Percentiles rank a stretch among this genome's conserved stretches.
Evolutionary conservation across 1,284 basidiomycete species (phyloP).

Genomic region (Ceratorhiza oryzae-sativae): DNA sequence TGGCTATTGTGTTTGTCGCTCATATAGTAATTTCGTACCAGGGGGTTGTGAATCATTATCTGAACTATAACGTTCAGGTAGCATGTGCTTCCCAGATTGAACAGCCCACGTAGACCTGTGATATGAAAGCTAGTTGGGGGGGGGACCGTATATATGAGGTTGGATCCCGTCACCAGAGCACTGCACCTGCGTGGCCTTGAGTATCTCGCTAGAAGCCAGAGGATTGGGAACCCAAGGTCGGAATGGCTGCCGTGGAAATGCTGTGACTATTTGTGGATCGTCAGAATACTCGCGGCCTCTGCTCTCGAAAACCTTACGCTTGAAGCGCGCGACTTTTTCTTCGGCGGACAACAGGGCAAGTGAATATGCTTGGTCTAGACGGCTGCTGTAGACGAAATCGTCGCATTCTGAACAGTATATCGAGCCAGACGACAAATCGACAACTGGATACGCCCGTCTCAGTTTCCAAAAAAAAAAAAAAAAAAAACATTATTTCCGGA

Average conservation of each 20-base stretch:
- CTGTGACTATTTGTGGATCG: background rate
- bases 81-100: conserved; percentile 95
- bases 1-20: conserved; percentile 81
- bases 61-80: conserved; percentile 95
- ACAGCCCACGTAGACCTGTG: conserved; percentile 80
- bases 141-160: background rate
- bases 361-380: conserved; percentile 54
- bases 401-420: conserved; percentile 66
- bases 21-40: conserved; percentile 89
- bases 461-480: too few relatives aligned
- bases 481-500: too few relatives aligned
- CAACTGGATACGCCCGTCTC: conserved; percentile 53
- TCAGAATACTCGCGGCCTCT: background rate
- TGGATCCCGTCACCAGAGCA: conserved; percentile 7
- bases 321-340: conserved; percentile 59
- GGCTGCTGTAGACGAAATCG: conserved; percentile 63
- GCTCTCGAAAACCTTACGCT: background rate
- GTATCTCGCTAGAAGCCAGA: conserved; percentile 46
- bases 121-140: background rate
- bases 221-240: conserved; percentile 30
- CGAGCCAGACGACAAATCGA: conserved; percentile 64
- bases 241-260: conserved; percentile 35
- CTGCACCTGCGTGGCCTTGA: conserved; percentile 41
- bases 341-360: conserved; percentile 56
- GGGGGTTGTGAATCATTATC: conserved; percentile 90